Percentiles rank a stretch among this genome's conserved stretches.
Conservation (phyloP, 2,329 filamentous ascomycete genomes). For the Stylonectria norvegica region DNA sequence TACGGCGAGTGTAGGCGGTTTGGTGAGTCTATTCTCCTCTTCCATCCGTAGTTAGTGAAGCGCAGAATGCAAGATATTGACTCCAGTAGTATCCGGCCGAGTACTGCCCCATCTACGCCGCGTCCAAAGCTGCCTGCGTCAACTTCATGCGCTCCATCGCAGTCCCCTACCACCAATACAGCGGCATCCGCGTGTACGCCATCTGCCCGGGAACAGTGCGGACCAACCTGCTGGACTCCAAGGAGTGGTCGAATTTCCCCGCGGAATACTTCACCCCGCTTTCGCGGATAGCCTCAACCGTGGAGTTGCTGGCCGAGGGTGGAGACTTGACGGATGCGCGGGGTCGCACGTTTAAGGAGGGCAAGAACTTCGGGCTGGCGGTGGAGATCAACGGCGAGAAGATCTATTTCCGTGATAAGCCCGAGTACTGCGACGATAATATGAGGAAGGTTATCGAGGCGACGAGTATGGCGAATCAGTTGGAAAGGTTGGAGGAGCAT, state of each 20-base stretch:
- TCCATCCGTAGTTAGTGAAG: neutral
- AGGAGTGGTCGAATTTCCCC: constrained; percentile 30
- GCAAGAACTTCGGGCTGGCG: constrained; percentile 23
- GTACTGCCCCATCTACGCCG: constrained; percentile 31
- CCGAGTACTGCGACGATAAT: constrained; percentile 23
- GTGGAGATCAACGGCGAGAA: constrained; percentile 31
- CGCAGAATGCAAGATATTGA: neutral
- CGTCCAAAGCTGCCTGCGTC: constrained; percentile 32
- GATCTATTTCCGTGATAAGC: constrained; percentile 29
- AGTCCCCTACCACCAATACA: constrained; percentile 19
- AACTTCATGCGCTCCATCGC: constrained; percentile 34
- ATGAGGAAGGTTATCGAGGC: constrained; percentile 22
- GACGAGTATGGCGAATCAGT: constrained; percentile 20
- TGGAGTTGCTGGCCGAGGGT: constrained; percentile 26
- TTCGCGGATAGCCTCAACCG: constrained; percentile 26
- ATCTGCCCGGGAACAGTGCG: constrained; percentile 32
- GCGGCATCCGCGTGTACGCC: constrained; percentile 31
- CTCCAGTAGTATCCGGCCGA: constrained; percentile 23
- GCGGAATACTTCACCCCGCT: constrained; percentile 29
- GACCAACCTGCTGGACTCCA: constrained; percentile 28
- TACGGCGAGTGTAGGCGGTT: constrained; percentile 29
- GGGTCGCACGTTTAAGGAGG: constrained; percentile 19
- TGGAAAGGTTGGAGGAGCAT: constrained; percentile 11
- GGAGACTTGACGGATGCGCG: constrained; percentile 22
- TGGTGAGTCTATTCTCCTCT: constrained; percentile 17